phyloP scores from a whole-genome alignment of 2,329 filamentous ascomycete species.

The Colletotrichum eleusines region DNA sequence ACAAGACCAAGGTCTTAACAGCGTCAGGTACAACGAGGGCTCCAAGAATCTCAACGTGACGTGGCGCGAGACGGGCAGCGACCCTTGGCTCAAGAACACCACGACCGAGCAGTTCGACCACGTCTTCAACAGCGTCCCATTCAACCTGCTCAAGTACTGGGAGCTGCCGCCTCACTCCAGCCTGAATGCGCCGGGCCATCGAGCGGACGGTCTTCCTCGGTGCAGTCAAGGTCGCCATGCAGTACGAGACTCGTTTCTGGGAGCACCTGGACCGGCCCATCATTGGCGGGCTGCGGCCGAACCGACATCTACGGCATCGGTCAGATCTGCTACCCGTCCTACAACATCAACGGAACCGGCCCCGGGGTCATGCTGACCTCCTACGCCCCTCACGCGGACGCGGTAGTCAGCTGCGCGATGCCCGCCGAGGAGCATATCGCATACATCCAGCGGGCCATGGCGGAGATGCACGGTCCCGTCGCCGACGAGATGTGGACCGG shows the following conservation, averaged over 20 bases:
- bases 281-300: slow-evolving; percentile 62
- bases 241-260: slow-evolving; percentile 64
- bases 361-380: slow-evolving; percentile 64
- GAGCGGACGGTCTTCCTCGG: slow-evolving; percentile 46
- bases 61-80: slow-evolving; percentile 42
- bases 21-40: slow-evolving; percentile 44
- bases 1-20: slow-evolving; percentile 45
- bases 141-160: slow-evolving; percentile 54
- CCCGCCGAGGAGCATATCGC: slow-evolving; percentile 66
- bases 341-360: slow-evolving; percentile 62
- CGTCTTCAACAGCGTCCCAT: slow-evolving; percentile 52
- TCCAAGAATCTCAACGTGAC: slow-evolving; percentile 44
- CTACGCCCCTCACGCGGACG: slow-evolving; percentile 57
- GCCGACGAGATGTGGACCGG: slow-evolving; percentile 66
- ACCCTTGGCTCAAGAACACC: slow-evolving; percentile 44
- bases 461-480: too few relatives aligned
- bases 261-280: slow-evolving; percentile 47
- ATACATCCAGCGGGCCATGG: slow-evolving; percentile 65
- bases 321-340: slow-evolving; percentile 65
- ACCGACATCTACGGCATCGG: slow-evolving; percentile 62
- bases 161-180: slow-evolving; percentile 53
- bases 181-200: slow-evolving; percentile 46
- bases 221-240: slow-evolving; percentile 60
- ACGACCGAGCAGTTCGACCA: slow-evolving; percentile 53
- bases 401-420: slow-evolving; percentile 56